phyloP scores from a whole-genome alignment of 306 rosid species.

The Castanospermum australe region DNA sequence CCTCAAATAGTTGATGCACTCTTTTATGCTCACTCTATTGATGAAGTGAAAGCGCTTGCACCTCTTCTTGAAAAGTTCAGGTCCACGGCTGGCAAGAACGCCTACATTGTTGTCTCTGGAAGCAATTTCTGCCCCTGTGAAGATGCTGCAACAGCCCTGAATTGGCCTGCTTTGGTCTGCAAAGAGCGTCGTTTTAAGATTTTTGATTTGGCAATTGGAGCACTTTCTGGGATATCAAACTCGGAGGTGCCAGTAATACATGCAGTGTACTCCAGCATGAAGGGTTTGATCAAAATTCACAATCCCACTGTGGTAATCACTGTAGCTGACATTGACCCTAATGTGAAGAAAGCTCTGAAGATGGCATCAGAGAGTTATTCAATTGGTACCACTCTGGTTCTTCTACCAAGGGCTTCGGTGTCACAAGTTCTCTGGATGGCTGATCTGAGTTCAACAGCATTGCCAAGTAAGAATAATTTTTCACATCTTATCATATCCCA shows the following conservation, averaged over 20 bases:
- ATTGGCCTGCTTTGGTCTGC: slow-evolving; percentile 82
- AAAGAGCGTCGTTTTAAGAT: slow-evolving; percentile 84
- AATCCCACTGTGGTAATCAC: slow-evolving; percentile 83
- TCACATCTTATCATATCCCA: neutral
- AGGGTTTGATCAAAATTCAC: slow-evolving; percentile 86
- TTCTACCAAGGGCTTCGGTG: slow-evolving; percentile 67
- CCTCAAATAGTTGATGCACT: slow-evolving; percentile 92
- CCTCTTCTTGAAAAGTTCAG: slow-evolving; percentile 89
- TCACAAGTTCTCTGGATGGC: slow-evolving; percentile 95
- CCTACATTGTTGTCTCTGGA: slow-evolving; percentile 81
- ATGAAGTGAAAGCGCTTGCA: slow-evolving; percentile 72
- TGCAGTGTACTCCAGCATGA: slow-evolving; percentile 82
- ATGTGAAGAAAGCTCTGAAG: slow-evolving; percentile 80
- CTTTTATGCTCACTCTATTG: slow-evolving; percentile 81
- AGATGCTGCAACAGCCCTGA: slow-evolving; percentile 67
- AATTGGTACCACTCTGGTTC: slow-evolving; percentile 66
- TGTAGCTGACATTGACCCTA: slow-evolving; percentile 63
- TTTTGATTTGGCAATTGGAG: slow-evolving; percentile 67
- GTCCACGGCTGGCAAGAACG: slow-evolving; percentile 79
- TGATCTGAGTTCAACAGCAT: slow-evolving; percentile 76
- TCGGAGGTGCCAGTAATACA: slow-evolving; percentile 85
- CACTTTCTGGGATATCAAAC: slow-evolving; percentile 68
- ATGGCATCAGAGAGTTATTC: slow-evolving; percentile 72
- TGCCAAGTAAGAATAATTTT: slow-evolving; percentile 64
- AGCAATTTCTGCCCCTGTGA: slow-evolving; percentile 74